These are phyloP conservation scores for Hirschioporus abietinus DNA, from an alignment of 768 basidiomycete genomes.

Conservation along the genomic window DNA sequence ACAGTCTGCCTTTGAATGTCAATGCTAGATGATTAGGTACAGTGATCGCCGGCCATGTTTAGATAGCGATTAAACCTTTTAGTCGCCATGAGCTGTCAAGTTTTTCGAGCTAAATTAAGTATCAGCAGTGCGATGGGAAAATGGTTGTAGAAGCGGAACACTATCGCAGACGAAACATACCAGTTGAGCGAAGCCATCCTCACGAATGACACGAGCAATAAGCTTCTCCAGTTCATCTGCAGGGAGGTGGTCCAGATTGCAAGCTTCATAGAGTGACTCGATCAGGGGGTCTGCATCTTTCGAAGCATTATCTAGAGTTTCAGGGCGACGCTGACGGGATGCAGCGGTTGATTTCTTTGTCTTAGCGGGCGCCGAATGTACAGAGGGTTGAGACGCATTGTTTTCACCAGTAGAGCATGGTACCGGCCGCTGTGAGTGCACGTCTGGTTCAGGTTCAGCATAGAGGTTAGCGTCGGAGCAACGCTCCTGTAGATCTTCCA, in stretches of 20 bases:
- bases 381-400: slow-evolving; percentile 28
- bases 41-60: not conserved
- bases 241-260: slow-evolving; percentile 51
- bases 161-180: slow-evolving; percentile 32
- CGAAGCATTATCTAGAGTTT: slow-evolving; percentile 7
- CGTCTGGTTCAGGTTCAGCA: not conserved
- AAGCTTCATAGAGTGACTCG: slow-evolving; percentile 37
- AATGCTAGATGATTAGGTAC: not conserved
- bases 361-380: slow-evolving; percentile 13
- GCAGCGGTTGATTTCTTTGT: not conserved
- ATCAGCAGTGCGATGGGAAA: not conserved
- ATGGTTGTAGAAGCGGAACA: not conserved
- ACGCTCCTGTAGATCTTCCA: not conserved
- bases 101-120: slow-evolving; percentile 4
- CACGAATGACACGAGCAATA: slow-evolving; percentile 57
- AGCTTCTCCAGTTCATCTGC: slow-evolving; percentile 47
- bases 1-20: too few species aligned
- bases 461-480: not conserved
- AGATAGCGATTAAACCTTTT: not conserved
- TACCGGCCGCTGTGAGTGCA: not conserved
- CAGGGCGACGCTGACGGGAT: slow-evolving; percentile 3
- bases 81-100: not conserved
- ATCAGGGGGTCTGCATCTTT: slow-evolving; percentile 23
- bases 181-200: slow-evolving; percentile 91
- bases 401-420: not conserved